Evolutionary conservation across 805 yeast species (phyloP), one percentile per base, ranked within the genome.

Genomic region (Schizosaccharomyces lindneri): DNA sequence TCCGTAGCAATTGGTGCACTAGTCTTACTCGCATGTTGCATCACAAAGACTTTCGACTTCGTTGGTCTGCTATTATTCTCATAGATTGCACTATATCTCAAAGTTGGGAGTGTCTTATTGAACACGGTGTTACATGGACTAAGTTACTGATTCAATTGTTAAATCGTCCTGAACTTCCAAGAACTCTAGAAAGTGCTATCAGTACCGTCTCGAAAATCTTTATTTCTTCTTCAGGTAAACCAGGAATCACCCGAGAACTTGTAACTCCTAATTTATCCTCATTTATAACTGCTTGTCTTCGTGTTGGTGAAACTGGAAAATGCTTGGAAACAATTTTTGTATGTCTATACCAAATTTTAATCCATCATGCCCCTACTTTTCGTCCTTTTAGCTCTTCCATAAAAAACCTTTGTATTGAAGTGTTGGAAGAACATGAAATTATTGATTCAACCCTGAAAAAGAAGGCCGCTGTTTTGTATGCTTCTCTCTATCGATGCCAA

Each of bases 391-490:
- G 9, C 17, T 17, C 48, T 13, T 21, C 29, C 6, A n/a, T 57
- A 36, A 27, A 21, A 21, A 19, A 36, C 6, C 19, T 57, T 13
- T 57, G 60, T 27, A n/a, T 57, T 19, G 17, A 36, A 21, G 36
- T 32, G 5, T 57, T 57, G 19, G 60, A 57, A 19, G 43, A 27
- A 15, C 9, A 46, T 7, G 51, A 46, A 46, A 24, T 46, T 9
- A 17, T 46, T 2, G 27, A 39, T 13, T 41, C 43, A 21, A 7
- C 60, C 1, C 36, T 36, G 4, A n/a, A 36, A 11, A 57, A 57
- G 60, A 57, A 19, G 46, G 60, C 60, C 11, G 60, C 60, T 19
- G 48, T 36, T 36, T n/a, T 29, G 27, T 57, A 36, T 19, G 60
- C 60, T 5, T 27, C 41, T 17, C 27, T 57, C 17, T 57, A 57